Conservation (phyloP, 805 yeast genomes). For the Zygosaccharomyces siamensis region DNA sequence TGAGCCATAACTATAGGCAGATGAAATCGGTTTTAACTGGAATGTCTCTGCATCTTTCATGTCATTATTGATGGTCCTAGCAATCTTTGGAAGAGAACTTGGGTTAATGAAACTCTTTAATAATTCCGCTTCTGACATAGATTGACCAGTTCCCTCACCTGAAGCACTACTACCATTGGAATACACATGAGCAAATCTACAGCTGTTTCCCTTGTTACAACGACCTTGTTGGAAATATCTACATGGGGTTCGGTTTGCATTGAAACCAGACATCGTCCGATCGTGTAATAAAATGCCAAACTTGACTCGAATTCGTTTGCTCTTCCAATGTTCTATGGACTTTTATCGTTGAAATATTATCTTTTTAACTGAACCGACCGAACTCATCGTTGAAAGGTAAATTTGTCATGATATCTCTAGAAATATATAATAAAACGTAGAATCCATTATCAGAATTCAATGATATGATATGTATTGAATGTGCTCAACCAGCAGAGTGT, state of each 20-base stretch:
- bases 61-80: constrained; percentile 29
- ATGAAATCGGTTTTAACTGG: constrained; percentile 35
- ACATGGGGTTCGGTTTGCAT: constrained; percentile 36
- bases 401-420: background rate
- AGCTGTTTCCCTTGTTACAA: constrained; percentile 42
- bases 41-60: constrained; percentile 20
- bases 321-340: background rate
- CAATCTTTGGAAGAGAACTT: constrained; percentile 21
- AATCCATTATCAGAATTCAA: background rate
- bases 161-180: constrained; percentile 16
- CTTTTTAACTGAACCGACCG: background rate
- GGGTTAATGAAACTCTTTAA: constrained; percentile 26
- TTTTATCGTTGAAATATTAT: background rate
- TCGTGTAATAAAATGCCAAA: background rate
- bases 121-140: constrained; percentile 17
- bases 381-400: background rate
- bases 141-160: constrained; percentile 1
- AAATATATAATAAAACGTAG: background rate
- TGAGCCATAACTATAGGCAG: constrained; percentile 46
- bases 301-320: background rate
- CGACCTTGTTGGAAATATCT: constrained; percentile 41
- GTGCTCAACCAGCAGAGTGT: constrained; percentile 59
- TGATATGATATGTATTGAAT: constrained; percentile 84
- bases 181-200: constrained; percentile 42
- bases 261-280: constrained; percentile 5